Percentiles rank a stretch among this genome's conserved stretches.
These are phyloP conservation scores for Asterochloris sp. DNA, from an alignment of 139 green algal species.

Conservation along the genomic window DNA sequence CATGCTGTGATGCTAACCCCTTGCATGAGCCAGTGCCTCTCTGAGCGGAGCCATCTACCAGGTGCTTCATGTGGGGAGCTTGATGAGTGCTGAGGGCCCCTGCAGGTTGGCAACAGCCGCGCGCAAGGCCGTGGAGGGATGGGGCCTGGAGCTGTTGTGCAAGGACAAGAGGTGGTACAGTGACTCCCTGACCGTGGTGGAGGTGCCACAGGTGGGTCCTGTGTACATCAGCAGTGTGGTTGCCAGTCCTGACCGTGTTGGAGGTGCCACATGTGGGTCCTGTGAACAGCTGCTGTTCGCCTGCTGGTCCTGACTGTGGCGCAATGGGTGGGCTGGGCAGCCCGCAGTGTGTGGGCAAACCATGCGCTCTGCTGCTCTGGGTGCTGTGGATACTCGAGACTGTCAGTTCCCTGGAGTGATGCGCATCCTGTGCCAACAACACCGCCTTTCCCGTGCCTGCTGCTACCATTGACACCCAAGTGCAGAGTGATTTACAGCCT, in stretches of 20 bases:
- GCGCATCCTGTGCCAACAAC: too few relatives aligned
- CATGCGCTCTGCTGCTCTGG: too few relatives aligned
- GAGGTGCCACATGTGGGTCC: conserved; percentile 57
- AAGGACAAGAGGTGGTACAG: conserved; percentile 80
- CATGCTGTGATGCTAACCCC: too few relatives aligned
- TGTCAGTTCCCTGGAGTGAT: too few relatives aligned
- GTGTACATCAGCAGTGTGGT: background rate
- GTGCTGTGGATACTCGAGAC: too few relatives aligned
- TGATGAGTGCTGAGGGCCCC: background rate
- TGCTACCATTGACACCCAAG: too few relatives aligned
- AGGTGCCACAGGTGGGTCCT: conserved; percentile 56
- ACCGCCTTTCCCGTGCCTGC: too few relatives aligned
- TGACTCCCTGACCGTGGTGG: conserved; percentile 92
- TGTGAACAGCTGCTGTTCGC: background rate
- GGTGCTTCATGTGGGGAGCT: too few relatives aligned
- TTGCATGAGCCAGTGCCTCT: too few relatives aligned
- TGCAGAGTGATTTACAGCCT: too few relatives aligned
- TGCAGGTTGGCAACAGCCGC: conserved; percentile 65
- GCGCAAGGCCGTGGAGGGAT: conserved; percentile 79
- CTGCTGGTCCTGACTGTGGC: background rate
- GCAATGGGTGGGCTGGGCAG: conserved; percentile 25
- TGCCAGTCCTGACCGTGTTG: background rate
- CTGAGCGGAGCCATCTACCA: too few relatives aligned
- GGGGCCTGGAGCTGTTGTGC: conserved; percentile 92
- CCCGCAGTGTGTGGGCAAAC: too few relatives aligned